Percentiles rank a stretch among this genome's conserved stretches.
phyloP scores from a whole-genome alignment of 2,329 filamentous ascomycete species.

The Zalaria obscura region DNA sequence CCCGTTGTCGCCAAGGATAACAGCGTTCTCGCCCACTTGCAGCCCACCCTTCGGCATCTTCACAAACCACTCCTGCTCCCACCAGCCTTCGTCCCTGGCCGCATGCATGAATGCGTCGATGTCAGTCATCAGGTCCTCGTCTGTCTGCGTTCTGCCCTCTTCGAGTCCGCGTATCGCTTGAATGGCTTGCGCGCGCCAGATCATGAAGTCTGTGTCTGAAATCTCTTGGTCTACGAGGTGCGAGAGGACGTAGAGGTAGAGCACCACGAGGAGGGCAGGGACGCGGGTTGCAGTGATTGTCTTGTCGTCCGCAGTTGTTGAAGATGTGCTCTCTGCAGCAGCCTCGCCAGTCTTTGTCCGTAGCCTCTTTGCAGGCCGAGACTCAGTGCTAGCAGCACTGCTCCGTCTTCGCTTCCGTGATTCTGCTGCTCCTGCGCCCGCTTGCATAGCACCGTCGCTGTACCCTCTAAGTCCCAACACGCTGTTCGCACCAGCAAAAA shows the following conservation, averaged over 20 bases:
- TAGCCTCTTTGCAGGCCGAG: conserved; percentile 10
- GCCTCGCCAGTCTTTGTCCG: background rate
- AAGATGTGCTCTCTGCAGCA: no score
- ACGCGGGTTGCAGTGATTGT: conserved; percentile 1
- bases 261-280: conserved; percentile 2
- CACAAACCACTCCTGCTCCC: conserved; percentile 5
- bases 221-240: background rate
- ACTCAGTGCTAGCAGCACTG: conserved; percentile 7
- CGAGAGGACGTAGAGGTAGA: conserved; percentile 3
- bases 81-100: conserved; percentile 3
- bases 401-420: background rate
- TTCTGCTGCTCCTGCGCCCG: background rate
- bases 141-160: conserved; percentile 1
- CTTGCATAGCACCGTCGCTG: background rate
- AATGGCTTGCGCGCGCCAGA: conserved; percentile 1
- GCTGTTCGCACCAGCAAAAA: conserved; percentile 3
- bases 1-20: background rate
- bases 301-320: background rate
- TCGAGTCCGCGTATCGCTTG: conserved; percentile 4
- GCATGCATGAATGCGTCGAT: background rate
- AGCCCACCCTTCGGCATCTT: background rate
- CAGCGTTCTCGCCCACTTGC: background rate
- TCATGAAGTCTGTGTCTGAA: background rate
- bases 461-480: conserved; percentile 2
- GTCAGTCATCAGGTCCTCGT: conserved; percentile 1